Base-by-base conservation (phyloP, 768 basidiomycete genomes). In the Tubosaeta sp. region DNA sequence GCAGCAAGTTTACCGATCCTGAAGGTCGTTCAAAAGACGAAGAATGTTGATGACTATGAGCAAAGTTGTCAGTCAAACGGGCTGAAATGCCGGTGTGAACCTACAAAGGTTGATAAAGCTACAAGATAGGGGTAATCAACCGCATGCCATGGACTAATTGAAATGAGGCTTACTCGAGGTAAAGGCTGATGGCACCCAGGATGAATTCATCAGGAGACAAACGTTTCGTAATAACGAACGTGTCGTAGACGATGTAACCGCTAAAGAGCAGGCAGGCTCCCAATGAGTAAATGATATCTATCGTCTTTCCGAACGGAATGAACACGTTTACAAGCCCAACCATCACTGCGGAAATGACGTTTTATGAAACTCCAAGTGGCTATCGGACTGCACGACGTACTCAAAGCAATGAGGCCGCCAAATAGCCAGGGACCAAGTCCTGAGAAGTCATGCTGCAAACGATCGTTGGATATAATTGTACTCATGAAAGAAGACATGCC, bases 141-240 rank as follows among this genome's bases (percentile, higher is more conserved):
- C n/a, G 59, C 49, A 3, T 36, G 34, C 27, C 2, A 41, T 39
- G 25, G 4, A 45, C 4, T 31, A 46, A 22, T 42, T 18, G 39
- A 18, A 25, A 42, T 6, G 32, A 53, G 10, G 84, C 84, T 59
- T 71, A 88, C 83, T 97, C 95, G 49, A 97, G 84, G 71, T 97
- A 98, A n/a, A 98, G 81, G 57, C 84, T 86, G 63, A 97, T 86
- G 16, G 91, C 78, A 31, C 86, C 95, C 74, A 96, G 73, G 58
- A 96, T 93, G 67, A 81, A 93, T 68, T 99, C 96, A 57, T 99
- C 96, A 4, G 93, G 91, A 2, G 88, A 90, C 18, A 96, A 73
- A 52, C 83, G 82, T 60, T 84, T 85, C 72, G 90, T 92, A 76
- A 98, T 94, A 56, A 82, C 66, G 67, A 87, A 93, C 3, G 95